A percentile compares a stretch with the other conserved stretches of the same genome.
These are phyloP conservation scores for Cinnamomum micranthum DNA, from an alignment of 164 flowering plant species.

Conservation along the genomic window DNA sequence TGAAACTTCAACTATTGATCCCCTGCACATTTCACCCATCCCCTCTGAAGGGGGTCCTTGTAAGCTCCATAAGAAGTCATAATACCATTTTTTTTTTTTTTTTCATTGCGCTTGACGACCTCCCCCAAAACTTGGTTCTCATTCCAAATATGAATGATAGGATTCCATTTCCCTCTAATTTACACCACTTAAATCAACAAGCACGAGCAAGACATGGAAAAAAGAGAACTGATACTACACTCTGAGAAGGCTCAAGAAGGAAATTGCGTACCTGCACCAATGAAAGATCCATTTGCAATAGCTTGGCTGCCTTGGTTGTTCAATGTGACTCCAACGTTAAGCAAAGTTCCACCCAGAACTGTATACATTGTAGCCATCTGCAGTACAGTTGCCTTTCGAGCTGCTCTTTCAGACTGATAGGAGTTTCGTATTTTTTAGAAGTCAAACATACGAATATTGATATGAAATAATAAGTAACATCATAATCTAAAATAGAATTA, in stretches of 20 bases:
- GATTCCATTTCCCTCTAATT: neutral
- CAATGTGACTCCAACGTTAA: constrained; percentile 68
- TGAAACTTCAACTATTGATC: too few species aligned
- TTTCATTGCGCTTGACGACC: too few species aligned
- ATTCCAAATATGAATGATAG: neutral
- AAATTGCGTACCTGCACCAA: constrained; percentile 60
- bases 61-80: too few species aligned
- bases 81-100: too few species aligned
- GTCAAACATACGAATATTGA: neutral
- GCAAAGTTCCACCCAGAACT: constrained; percentile 70
- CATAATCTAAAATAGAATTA: neutral
- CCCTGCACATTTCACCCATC: too few species aligned
- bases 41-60: too few species aligned
- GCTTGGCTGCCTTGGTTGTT: constrained; percentile 58
- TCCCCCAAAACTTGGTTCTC: too few species aligned
- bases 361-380: constrained; percentile 94
- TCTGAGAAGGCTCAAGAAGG: neutral
- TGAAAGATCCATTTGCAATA: constrained; percentile 71
- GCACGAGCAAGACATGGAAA: neutral
- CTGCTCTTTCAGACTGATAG: constrained; percentile 86
- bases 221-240: neutral
- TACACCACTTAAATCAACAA: neutral
- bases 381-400: constrained; percentile 68
- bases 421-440: neutral
- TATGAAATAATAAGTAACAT: neutral